Conservation (phyloP, 2,329 filamentous ascomycete species). For the Aspergillus texensis region DNA sequence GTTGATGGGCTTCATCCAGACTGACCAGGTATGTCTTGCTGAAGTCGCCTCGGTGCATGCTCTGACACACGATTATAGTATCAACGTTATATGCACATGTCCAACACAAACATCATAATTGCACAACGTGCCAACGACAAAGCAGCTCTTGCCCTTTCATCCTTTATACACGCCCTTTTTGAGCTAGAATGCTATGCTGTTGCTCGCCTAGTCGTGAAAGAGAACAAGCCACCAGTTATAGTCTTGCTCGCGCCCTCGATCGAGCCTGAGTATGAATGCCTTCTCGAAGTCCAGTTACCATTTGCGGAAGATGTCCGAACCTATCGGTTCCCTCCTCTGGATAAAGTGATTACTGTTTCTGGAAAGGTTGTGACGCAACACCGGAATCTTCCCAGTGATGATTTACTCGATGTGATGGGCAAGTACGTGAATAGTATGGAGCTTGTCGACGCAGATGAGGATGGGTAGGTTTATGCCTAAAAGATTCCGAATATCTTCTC, state of each 20-base stretch:
- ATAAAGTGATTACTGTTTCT: slow-evolving; percentile 83
- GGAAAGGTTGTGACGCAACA: slow-evolving; percentile 81
- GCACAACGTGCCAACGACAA: slow-evolving; percentile 78
- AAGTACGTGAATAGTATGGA: slow-evolving; percentile 95
- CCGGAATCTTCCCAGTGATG: slow-evolving; percentile 75
- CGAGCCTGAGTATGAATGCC: slow-evolving; percentile 76
- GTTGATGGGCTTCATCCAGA: slow-evolving; percentile 83
- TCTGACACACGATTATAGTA: slow-evolving; percentile 55
- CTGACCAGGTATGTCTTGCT: slow-evolving; percentile 60
- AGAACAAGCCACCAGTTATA: slow-evolving; percentile 75
- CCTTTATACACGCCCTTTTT: slow-evolving; percentile 82
- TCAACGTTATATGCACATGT: slow-evolving; percentile 82
- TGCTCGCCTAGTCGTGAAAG: slow-evolving; percentile 81
- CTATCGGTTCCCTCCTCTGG: slow-evolving; percentile 90
- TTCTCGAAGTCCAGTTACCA: slow-evolving; percentile 87
- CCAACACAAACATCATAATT: slow-evolving; percentile 75
- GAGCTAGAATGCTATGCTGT: slow-evolving; percentile 86
- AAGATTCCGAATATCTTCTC: slow-evolving; percentile 3
- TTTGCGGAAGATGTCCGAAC: slow-evolving; percentile 88
- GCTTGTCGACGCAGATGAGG: slow-evolving; percentile 71
- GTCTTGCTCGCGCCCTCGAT: slow-evolving; percentile 79
- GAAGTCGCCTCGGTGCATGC: neutral
- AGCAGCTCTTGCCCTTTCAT: slow-evolving; percentile 81
- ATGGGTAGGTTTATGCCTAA: slow-evolving; percentile 58
- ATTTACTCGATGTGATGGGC: slow-evolving; percentile 79